Base-by-base conservation (phyloP, 169 alveolate genomes). In the Plasmodium gaboni region DNA sequence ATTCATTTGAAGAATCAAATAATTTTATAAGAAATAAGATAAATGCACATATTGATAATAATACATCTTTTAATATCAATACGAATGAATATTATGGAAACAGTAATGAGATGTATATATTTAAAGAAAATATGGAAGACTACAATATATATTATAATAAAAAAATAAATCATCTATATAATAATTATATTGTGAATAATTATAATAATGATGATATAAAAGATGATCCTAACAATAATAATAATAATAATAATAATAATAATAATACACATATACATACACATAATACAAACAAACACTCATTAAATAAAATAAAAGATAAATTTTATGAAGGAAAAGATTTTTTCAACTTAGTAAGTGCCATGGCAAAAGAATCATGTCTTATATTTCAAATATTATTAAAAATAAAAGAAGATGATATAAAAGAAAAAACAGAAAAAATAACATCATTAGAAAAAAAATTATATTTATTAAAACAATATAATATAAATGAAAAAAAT, bases 331-430 rank as follows among this genome's bases (percentile, higher is more conserved):
- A n/a, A 2, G 26, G 22, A 3, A 55, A 48, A 46, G 9, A 64
- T 24, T 63, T 61, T 57, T 28, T 48, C 9, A 13, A 19, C 0
- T 1, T 19, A 9, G 17, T 76, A 24, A 76, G 67, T 13, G 22
- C 12, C 1, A 76, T 76, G 74, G 88, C 88, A 13, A 67, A 50
- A 51, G 88, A 76, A 42, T 76, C 88, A 2, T 76, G 88, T 19
- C 9, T 19, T 13, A 76, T 76, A 53, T 76, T 76, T 32, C 88
- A 76, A 64, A 57, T 55, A 3, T 24, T 57, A 46, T 15, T 76
- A 17, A 26, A 53, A 22, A 22, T 64, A 53, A 76, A 76, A 22
- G 88, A 76, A 50, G 50, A 44, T 13, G 88, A 76, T 13, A 42
- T 76, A 63, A 76, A 10, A n/a, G 76, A 76, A 26, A 63, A 53